Percentiles rank a stretch among this genome's conserved stretches.
These are phyloP conservation scores for Adenanthera pavonina DNA, from an alignment of 306 rosid genomes.

Conservation along the genomic window DNA sequence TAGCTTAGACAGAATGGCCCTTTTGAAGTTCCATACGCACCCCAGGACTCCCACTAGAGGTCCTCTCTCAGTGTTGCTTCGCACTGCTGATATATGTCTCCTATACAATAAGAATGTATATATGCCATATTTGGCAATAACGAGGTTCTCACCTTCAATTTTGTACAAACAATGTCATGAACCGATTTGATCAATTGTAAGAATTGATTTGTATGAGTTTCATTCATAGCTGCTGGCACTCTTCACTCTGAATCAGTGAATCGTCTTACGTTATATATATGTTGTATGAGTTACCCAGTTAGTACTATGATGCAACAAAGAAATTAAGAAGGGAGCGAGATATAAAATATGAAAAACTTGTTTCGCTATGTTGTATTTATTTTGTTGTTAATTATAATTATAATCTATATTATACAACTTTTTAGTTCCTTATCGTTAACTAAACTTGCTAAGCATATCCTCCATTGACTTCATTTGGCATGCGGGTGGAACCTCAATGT, in stretches of 20 bases:
- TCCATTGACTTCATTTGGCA: not conserved
- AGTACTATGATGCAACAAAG: slow-evolving; percentile 1
- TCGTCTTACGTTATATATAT: too few species aligned
- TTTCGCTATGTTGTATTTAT: not conserved
- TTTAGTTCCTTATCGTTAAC: not conserved
- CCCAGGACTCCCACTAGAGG: not conserved
- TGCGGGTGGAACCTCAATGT: not conserved
- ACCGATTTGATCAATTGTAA: slow-evolving; percentile 3
- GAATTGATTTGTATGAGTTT: not conserved
- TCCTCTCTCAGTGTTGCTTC: not conserved
- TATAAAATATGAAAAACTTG: not conserved
- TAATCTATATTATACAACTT: not conserved
- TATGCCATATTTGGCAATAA: slow-evolving; percentile 9
- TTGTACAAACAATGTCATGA: not conserved
- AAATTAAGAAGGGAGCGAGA: not conserved
- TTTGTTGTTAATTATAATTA: not conserved
- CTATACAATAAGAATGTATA: not conserved
- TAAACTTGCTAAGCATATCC: not conserved
- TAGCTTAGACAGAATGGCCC: not conserved
- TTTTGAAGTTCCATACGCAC: not conserved
- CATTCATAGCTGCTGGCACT: too few species aligned
- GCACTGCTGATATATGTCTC: not conserved
- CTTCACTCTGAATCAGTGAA: too few species aligned
- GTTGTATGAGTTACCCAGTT: not conserved
- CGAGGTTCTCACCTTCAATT: not conserved